Evolutionary conservation across 306 rosid genomes (phyloP), one percentile per base, ranked within the genome.

Genomic region (Geum urbanum): DNA sequence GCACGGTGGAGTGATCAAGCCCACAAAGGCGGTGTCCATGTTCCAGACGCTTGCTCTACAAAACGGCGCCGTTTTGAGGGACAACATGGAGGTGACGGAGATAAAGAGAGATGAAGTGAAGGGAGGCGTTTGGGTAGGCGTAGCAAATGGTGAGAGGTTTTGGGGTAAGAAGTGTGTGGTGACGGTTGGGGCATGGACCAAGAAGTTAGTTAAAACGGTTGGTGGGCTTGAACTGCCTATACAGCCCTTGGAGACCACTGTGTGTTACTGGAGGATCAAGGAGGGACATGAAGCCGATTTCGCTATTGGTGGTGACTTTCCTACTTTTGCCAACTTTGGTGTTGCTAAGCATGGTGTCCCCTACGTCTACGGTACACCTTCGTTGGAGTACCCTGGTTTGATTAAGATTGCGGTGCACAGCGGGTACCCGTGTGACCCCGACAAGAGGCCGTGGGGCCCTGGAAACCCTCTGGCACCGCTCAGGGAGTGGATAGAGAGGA

Each of bases 1-100:
- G n/a, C 24, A 73, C 22, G 99, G 99, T 0, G 97, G 99, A 0
- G 76, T 94, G 5, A 74, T 94, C 20, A 88, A 89, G 79, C 89
- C 99, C n/a, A 83, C 97, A 0, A 94, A 94, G 66, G 99, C 99
- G 0, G 96, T 89, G 0, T 78, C 88, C n/a, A 87, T 94, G 99
- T 87, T 80, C 67, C 99, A 94, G 39, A 65, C 88, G 0, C 83
- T 94, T 0, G 99, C 99, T 0, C 24, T 54, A 24, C 79, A 76
- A 8, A 63, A 88, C 40, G 89, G 96, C 5, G 92, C 97, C 7
- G 86, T 83, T 5, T 32, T 94, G 3, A 82, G 46, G 74, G 99
- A 94, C 76, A 80, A 84, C 68, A 5, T 72, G 1, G 84, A 89
- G 69, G 96, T 91, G 7, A 49, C 6, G 0, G 88, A 82, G 16